These are phyloP conservation scores for Anastatica hierochuntica DNA, from an alignment of 345 rosid genomes.

Conservation along the genomic window DNA sequence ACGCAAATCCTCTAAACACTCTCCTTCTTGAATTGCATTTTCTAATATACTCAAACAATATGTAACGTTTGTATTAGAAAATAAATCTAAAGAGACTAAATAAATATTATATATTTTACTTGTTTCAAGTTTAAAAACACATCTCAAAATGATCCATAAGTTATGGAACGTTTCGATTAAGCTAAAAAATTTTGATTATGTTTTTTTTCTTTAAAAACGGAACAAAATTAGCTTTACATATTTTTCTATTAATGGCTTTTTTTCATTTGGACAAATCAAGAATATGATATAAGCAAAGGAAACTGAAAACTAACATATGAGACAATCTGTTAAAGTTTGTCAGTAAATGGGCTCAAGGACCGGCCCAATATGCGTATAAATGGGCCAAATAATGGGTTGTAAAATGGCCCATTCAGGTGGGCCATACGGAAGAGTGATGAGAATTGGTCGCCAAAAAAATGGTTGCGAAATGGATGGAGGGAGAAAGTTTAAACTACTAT, in stretches of 20 bases:
- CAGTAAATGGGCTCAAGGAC: constrained; percentile 27
- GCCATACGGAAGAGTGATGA: constrained; percentile 30
- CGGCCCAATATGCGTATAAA: constrained; percentile 20
- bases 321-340: constrained; percentile 17
- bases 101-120: no score
- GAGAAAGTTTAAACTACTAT: constrained; percentile 22
- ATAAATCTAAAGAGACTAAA: no score
- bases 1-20: no score
- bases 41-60: no score
- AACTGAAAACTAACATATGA: constrained; percentile 12
- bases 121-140: no score
- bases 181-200: no score
- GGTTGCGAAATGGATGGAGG: constrained; percentile 32
- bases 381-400: constrained; percentile 29
- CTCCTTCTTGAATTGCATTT: no score
- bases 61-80: no score
- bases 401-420: constrained; percentile 34
- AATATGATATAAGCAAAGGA: neutral
- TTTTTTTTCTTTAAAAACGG: no score
- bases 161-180: no score
- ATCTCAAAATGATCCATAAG: no score
- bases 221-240: no score
- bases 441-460: constrained; percentile 31
- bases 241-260: neutral
- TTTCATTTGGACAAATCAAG: neutral